Evolutionary conservation across 352 stramenopile species (phyloP), one percentile per base, ranked within the genome.

Genomic region (Hyaloperonospora arabidopsidis): DNA sequence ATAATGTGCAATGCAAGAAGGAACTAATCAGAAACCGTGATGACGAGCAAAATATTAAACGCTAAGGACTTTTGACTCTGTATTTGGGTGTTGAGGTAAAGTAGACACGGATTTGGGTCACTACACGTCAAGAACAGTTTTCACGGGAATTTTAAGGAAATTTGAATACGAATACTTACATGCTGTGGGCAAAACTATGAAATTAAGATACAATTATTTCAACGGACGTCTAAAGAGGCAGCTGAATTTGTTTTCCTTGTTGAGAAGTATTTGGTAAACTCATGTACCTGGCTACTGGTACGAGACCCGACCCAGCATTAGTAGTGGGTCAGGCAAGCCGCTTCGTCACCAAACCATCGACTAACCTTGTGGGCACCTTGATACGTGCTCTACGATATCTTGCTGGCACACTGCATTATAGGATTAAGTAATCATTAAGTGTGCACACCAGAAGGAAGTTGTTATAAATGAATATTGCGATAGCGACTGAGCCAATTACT

Each of bases 201-300:
- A 23, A 53, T 41, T 4, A 62, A 5, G 38, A 63, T 15, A 19
- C 39, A 53, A 28, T 19, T 47, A 39, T 23, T 18, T 13, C 35
- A 39, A 56, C 15, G 12, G 13, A 8, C 61, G 28, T 35, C 28
- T 12, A 14, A 10, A 23, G n/a, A n/a, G n/a, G n/a, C n/a, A n/a
- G n/a, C 29, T 38, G 25, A 2, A 49, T 21, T 41, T 1, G 13
- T 55, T 50, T 35, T 43, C 10, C 25, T 15, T 72, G 65, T 41
- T 34, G 59, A n/a, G 49, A 54, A 12, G 23, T 52, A 0, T 21
- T 70, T 10, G 57, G 54, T 15, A 57, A 49, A 48, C 45, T 65
- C 5, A 63, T 70, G 66, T 71, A 68, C 22, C 38, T 71, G 13
- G 54, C 54, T 0, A 68, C 67, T 12, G 52, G 52, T n/a, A 71